Percentiles rank a stretch among this genome's conserved stretches.
Evolutionary conservation across 2,329 filamentous ascomycete species (phyloP).

Genomic region (Penicillium sp.): DNA sequence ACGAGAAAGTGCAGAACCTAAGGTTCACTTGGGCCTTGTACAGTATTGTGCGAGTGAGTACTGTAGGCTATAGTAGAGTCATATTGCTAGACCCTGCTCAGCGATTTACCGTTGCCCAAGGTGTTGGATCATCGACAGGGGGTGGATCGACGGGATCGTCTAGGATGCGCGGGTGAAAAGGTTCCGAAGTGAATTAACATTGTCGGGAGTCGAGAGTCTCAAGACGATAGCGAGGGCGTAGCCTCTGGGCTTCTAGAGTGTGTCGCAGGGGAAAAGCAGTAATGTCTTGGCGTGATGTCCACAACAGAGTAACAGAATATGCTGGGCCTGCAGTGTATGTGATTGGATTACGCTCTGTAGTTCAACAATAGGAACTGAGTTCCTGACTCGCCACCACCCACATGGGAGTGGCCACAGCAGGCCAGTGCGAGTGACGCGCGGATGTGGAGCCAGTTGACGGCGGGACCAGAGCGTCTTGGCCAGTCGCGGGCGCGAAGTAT

Average conservation of each 20-base stretch:
- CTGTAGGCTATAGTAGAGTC: too few relatives aligned
- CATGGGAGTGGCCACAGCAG: not conserved
- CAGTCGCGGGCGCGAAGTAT: constrained; percentile 11
- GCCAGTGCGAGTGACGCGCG: constrained; percentile 20
- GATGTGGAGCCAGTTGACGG: constrained; percentile 20
- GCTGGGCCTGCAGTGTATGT: too few relatives aligned
- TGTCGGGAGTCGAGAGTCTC: not conserved
- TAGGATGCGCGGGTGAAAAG: not conserved
- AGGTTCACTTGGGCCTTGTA: too few relatives aligned
- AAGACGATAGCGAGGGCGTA: too few relatives aligned
- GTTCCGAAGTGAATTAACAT: not conserved
- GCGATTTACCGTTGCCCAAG: too few relatives aligned
- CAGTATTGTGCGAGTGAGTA: too few relatives aligned
- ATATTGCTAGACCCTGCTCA: too few relatives aligned
- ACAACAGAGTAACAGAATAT: not conserved
- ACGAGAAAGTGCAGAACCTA: too few relatives aligned
- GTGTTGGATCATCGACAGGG: not conserved
- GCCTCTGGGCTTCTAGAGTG: too few relatives aligned
- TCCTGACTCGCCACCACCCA: not conserved
- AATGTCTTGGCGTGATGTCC: not conserved
- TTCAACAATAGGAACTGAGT: too few relatives aligned
- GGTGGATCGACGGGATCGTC: not conserved
- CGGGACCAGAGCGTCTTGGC: not conserved
- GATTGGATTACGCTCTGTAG: too few relatives aligned
- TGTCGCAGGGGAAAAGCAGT: too few relatives aligned